Conservation (phyloP, 805 yeast species). For the Saitoella complicata region DNA sequence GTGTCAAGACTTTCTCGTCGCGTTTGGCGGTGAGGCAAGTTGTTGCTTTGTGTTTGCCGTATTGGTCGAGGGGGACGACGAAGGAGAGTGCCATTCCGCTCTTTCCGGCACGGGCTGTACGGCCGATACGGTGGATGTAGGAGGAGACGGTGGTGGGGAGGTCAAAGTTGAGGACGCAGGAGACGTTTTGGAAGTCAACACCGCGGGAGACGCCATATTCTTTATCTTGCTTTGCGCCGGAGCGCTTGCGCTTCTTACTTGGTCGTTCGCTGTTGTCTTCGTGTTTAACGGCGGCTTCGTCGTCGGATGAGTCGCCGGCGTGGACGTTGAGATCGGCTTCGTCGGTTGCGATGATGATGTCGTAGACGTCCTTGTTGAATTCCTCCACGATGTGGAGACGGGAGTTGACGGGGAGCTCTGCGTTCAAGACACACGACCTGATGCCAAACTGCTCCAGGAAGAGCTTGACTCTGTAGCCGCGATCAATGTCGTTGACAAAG, state of each 20-base stretch:
- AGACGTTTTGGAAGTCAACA: conserved; percentile 88
- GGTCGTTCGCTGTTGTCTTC: conserved; percentile 5
- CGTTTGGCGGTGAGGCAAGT: conserved; percentile 49
- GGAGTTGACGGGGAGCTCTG: conserved; percentile 85
- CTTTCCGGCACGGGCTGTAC: conserved; percentile 96
- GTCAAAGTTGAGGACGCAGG: conserved; percentile 92
- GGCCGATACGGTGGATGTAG: conserved; percentile 84
- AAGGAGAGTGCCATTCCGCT: conserved; percentile 89
- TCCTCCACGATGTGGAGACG: conserved; percentile 91
- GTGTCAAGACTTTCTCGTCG: conserved; percentile 71
- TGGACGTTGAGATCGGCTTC: conserved; percentile 38
- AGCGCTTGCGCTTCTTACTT: conserved; percentile 11
- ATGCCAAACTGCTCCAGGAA: conserved; percentile 92
- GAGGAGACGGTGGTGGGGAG: conserved; percentile 78
- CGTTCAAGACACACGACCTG: conserved; percentile 69
- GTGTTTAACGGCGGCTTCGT: conserved; percentile 13
- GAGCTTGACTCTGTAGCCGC: conserved; percentile 82
- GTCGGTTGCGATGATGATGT: conserved; percentile 84
- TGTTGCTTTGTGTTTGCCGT: conserved; percentile 80
- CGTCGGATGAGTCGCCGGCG: conserved; percentile 6
- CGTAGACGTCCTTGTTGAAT: conserved; percentile 78
- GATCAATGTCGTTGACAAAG: conserved; percentile 85
- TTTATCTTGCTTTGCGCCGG: conserved; percentile 31
- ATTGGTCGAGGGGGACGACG: conserved; percentile 66
- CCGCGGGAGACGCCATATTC: conserved; percentile 96